Evolutionary conservation across 305 asterid species (phyloP), one percentile per base, ranked within the genome.

Genomic region (Rubia tinctorum): DNA sequence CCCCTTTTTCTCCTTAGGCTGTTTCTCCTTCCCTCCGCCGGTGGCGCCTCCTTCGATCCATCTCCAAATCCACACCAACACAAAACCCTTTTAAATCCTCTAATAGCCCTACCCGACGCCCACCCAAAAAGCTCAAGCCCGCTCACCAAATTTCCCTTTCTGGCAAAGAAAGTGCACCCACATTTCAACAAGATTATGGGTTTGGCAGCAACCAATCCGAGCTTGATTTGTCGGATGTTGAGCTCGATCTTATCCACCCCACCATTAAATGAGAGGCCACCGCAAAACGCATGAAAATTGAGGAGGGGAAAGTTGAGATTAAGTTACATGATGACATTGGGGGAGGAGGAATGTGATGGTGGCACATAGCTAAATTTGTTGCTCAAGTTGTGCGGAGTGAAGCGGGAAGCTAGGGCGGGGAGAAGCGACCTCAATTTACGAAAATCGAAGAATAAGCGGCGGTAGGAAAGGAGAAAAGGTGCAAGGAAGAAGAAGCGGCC

Each of bases 371-470:
- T 93, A 12, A 90, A 91, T 74, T 78, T 79, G 83, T 73, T 93
- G 88, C 88, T 93, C 77, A 84, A 88, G 80, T 84, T 93, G 67
- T 91, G 97, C 58, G 86, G n/a, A n/a, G n/a, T n/a, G n/a, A n/a
- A n/a, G n/a, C n/a, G n/a, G n/a, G n/a, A n/a, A n/a, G n/a, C n/a
- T n/a, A n/a, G n/a, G n/a, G n/a, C n/a, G n/a, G n/a, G n/a, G n/a
- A n/a, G n/a, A n/a, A n/a, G n/a, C n/a, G n/a, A n/a, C n/a, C n/a
- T n/a, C n/a, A n/a, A n/a, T n/a, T n/a, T n/a, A n/a, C n/a, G n/a
- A n/a, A n/a, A n/a, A n/a, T n/a, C n/a, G n/a, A n/a, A n/a, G n/a
- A n/a, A n/a, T n/a, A n/a, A n/a, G n/a, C n/a, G n/a, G n/a, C n/a
- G n/a, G n/a, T n/a, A n/a, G n/a, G n/a, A n/a, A n/a, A n/a, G n/a